A percentile compares a stretch with the other conserved stretches of the same genome.
Conservation (phyloP, 306 rosid species). For the Senna tora region DNA sequence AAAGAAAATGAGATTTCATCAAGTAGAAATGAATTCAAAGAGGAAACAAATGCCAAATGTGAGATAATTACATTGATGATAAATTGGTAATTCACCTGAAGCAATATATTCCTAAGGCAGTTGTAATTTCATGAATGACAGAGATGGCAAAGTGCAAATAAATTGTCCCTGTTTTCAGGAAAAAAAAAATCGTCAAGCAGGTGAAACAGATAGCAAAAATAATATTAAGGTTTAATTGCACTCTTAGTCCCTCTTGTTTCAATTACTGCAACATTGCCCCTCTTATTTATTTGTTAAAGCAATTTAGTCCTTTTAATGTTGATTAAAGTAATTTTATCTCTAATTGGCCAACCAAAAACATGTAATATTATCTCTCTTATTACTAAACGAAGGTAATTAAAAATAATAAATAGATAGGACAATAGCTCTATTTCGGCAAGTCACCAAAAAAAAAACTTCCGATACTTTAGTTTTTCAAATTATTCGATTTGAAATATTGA, state of each 20-base stretch:
- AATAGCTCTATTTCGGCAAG: neutral
- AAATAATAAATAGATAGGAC: neutral
- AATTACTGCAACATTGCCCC: neutral
- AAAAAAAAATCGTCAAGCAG: conserved; percentile 31
- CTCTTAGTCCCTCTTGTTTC: neutral
- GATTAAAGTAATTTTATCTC: neutral
- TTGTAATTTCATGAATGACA: conserved; percentile 77
- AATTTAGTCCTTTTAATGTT: neutral
- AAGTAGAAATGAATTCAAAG: conserved; percentile 22
- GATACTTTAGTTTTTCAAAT: neutral
- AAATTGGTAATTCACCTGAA: conserved; percentile 76
- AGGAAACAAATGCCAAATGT: conserved; percentile 12
- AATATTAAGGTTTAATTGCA: neutral
- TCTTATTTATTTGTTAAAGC: neutral
- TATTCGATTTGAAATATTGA: neutral
- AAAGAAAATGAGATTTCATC: conserved; percentile 9
- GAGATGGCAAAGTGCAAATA: conserved; percentile 84
- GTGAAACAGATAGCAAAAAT: neutral
- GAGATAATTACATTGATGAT: neutral
- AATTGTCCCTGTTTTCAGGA: conserved; percentile 56
- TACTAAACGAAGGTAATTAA: neutral
- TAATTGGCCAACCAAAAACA: neutral
- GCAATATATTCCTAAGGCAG: conserved; percentile 88
- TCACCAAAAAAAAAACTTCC: neutral
- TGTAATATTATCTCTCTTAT: neutral